Base-by-base conservation (phyloP, 1,284 basidiomycete species). In the Ceratobasidium sp. region DNA sequence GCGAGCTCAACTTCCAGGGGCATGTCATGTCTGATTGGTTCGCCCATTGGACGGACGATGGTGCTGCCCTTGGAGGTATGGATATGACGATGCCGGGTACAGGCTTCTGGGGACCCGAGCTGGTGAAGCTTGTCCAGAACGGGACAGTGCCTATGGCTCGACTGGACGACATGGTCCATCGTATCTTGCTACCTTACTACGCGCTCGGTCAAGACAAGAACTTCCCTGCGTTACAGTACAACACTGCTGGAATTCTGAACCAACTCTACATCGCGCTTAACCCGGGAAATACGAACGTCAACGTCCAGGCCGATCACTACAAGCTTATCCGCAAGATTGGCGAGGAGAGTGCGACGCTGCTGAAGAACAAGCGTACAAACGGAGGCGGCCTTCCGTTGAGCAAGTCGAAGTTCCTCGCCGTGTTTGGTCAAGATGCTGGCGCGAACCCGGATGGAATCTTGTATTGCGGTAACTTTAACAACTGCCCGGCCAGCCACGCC, bases 401-500 rank as follows among this genome's bases (percentile, higher is more conserved):
- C 8, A 76, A 75, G 41, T 60, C 75, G 18, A 43, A 71, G n/a
- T 71, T 64, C 10, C 26, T 76, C 10, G 75, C 74, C 10, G 36
- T 76, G 30, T 71, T 76, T 60, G 76, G 76, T 18, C 48, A 45
- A 32, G 70, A 62, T 45, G 57, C 70, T 5, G 48, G 57, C 21
- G 14, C 50, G 4, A 55, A 60, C 30, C 70, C 70, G 23, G 57
- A 18, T 45, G 57, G 60, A 30, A 30, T 72, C 32, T 50, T 85
- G 83, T 52, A 92, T 92, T 79, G 89, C 91, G n/a, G 91, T 88
- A 0, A 91, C 92, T 0, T 85, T 86, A 9, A 79, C 76, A 32
- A 82, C 83, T 46, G 93, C 92, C 0, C 89, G 92, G 2, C 94
- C 94, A 80, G 85, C 87, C 58, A 93, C 41, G 80, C 16, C 90